Percentiles rank a stretch among this genome's conserved stretches.
Evolutionary conservation across 306 rosid genomes (phyloP).

Genomic region (Fagus sylvatica): DNA sequence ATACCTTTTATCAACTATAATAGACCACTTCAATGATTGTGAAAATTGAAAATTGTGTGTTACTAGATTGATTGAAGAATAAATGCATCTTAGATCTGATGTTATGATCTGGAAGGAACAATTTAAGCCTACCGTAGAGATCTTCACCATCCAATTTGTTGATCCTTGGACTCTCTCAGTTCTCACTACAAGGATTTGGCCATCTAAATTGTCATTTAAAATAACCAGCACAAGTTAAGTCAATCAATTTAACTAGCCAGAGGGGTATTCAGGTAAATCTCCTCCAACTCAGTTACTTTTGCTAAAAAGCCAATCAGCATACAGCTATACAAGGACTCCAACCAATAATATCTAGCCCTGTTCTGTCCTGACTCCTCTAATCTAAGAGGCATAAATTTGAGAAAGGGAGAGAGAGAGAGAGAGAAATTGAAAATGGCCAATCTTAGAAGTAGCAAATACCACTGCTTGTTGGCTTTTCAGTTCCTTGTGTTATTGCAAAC

Average conservation of each 20-base stretch:
- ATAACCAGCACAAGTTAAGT: not conserved
- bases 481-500: constrained; percentile 43
- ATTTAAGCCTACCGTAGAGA: too few species aligned
- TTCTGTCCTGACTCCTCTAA: not conserved
- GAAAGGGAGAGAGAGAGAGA: constrained; percentile 6
- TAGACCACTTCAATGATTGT: too few species aligned
- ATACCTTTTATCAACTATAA: too few species aligned
- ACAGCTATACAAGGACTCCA: not conserved
- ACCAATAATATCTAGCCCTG: constrained; percentile 18
- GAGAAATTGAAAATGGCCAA: constrained; percentile 35
- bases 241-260: not conserved
- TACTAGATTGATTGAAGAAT: too few species aligned
- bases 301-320: constrained; percentile 8
- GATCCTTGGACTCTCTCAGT: not conserved
- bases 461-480: constrained; percentile 27
- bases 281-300: not conserved
- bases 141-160: not conserved
- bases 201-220: not conserved
- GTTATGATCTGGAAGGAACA: too few species aligned
- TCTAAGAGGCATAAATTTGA: constrained; percentile 20
- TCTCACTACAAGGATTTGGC: not conserved
- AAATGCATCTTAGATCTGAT: too few species aligned
- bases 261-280: constrained; percentile 37
- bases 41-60: too few species aligned
- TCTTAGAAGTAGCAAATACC: constrained; percentile 16